These are phyloP conservation scores for Holtermanniella nyarrowii DNA, from an alignment of 768 basidiomycete genomes.

Conservation along the genomic window DNA sequence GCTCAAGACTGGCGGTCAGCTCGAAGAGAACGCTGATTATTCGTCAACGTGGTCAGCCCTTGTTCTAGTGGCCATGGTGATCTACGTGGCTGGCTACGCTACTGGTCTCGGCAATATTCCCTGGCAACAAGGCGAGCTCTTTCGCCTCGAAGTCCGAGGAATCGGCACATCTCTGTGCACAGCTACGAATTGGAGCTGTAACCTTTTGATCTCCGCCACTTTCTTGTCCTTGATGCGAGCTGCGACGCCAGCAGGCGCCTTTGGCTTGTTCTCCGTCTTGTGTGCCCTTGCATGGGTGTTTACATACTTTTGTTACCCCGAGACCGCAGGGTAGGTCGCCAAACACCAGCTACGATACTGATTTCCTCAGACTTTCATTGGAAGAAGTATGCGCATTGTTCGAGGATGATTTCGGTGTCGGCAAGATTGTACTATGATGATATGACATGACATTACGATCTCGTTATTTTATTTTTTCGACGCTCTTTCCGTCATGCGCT, in stretches of 20 bases:
- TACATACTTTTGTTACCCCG: conserved; percentile 61
- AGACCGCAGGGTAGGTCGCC: conserved; percentile 52
- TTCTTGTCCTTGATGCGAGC: conserved; percentile 67
- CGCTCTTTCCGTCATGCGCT: conserved; percentile 7
- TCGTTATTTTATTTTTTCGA: not conserved
- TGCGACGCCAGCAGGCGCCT: conserved; percentile 65
- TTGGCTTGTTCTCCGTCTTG: conserved; percentile 64
- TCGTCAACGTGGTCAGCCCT: conserved; percentile 55
- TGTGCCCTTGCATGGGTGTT: conserved; percentile 63
- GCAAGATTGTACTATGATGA: conserved; percentile 39
- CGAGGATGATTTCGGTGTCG: conserved; percentile 55
- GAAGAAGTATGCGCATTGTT: conserved; percentile 46
- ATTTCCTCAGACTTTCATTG: conserved; percentile 20
- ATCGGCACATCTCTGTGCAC: conserved; percentile 66
- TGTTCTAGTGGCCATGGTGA: conserved; percentile 68
- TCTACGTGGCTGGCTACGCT: conserved; percentile 73
- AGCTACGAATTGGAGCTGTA: conserved; percentile 61
- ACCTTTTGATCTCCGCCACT: conserved; percentile 66
- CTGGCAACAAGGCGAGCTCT: conserved; percentile 80
- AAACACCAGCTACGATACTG: not conserved
- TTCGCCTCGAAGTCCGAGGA: conserved; percentile 67
- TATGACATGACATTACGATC: not conserved
- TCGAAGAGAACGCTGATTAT: conserved; percentile 54
- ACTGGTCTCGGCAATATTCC: conserved; percentile 70
- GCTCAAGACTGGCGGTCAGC: conserved; percentile 50